These are phyloP conservation scores for slime mould (Dictyostelium discoideum) DNA, from an alignment of 78 protist species.

Conservation along the genomic window dicty_2.7 NC_007088.5:7003001-7003500, in stretches of 20 bases:
- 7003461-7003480: constrained; percentile 50
- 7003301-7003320: constrained; percentile 94
- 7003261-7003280: constrained; percentile 84
- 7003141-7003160: constrained; percentile 82
- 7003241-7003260: constrained; percentile 26
- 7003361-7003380: constrained; percentile 22
- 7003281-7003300: constrained; percentile 90
- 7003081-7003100: too few relatives aligned
- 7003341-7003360: constrained; percentile 92
- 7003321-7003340: constrained; percentile 91
- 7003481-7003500: constrained; percentile 65
- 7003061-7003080: too few relatives aligned
- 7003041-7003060: too few relatives aligned
- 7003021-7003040: constrained; percentile 44
- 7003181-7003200: constrained; percentile 29
- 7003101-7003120: not conserved
- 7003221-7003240: constrained; percentile 48
- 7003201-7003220: constrained; percentile 71
- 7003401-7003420: constrained; percentile 91
- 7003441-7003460: constrained; percentile 86
- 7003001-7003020: constrained; percentile 49
- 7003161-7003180: constrained; percentile 87
- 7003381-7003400: constrained; percentile 73
- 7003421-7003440: constrained; percentile 92
- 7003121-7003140: not conserved